These are phyloP conservation scores for Tribonema minus DNA, from an alignment of 108 stramenopile genomes.

Conservation along the genomic window DNA sequence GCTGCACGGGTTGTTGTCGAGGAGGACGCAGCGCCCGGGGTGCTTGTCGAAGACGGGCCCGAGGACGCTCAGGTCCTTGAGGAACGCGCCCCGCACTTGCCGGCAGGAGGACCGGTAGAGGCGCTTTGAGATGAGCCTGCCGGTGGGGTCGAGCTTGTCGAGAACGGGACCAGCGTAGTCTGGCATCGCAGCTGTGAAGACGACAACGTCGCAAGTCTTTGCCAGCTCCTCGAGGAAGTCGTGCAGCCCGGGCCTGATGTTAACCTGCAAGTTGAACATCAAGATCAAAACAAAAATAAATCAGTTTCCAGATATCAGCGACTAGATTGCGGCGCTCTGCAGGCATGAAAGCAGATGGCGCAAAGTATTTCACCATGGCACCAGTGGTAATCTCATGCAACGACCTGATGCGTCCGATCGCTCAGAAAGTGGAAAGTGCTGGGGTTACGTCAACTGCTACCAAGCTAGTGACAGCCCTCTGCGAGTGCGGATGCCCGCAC, in stretches of 20 bases:
- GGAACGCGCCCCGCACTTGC: conserved; percentile 41
- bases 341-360: no score
- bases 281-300: no score
- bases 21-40: conserved; percentile 22
- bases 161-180: conserved; percentile 50
- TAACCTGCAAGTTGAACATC: no score
- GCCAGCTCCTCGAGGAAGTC: conserved; percentile 46
- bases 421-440: no score
- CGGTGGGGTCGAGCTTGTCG: conserved; percentile 50
- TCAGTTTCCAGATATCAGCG: no score
- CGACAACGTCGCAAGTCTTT: conserved; percentile 32
- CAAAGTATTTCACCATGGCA: no score
- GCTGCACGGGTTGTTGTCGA: conserved; percentile 50
- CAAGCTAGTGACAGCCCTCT: no score
- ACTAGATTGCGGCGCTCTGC: no score
- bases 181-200: conserved; percentile 53
- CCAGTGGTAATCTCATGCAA: no score
- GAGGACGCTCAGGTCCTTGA: conserved; percentile 49
- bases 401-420: no score
- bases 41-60: conserved; percentile 15
- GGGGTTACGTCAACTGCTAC: no score
- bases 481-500: no score
- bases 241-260: conserved; percentile 47
- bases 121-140: conserved; percentile 33
- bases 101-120: conserved; percentile 46